Conservation (phyloP, 345 rosid species). For the Geranium brycei region DNA sequence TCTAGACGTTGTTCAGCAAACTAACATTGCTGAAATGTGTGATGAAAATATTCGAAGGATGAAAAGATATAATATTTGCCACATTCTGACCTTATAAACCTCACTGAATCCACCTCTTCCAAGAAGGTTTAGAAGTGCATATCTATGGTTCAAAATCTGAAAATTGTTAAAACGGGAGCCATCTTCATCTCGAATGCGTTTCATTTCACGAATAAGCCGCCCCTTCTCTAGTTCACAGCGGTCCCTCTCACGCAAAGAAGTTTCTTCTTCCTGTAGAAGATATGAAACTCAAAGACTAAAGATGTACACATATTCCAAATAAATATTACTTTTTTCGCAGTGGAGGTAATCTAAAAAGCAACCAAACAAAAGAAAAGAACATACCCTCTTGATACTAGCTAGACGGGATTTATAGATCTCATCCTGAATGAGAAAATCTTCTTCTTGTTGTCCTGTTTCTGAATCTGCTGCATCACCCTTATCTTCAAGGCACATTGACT, state of each 20-base stretch:
- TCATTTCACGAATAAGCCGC: conserved; percentile 93
- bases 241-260: conserved; percentile 84
- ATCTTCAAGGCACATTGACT: conserved; percentile 39
- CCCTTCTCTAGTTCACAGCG: conserved; percentile 95
- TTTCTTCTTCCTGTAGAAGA: conserved; percentile 75
- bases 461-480: conserved; percentile 71
- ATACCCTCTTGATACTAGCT: conserved; percentile 87
- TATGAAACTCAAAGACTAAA: conserved; percentile 10
- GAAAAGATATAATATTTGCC: not conserved
- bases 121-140: conserved; percentile 91
- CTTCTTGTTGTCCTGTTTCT: conserved; percentile 69
- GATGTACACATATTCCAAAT: not conserved
- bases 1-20: conserved; percentile 9
- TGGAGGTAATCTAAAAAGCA: conserved; percentile 3
- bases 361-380: conserved; percentile 18
- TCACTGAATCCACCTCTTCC: conserved; percentile 99
- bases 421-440: conserved; percentile 73
- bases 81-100: conserved; percentile 87
- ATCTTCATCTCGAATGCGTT: conserved; percentile 94
- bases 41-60: not conserved
- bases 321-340: not conserved
- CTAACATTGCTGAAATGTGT: conserved; percentile 8
- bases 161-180: conserved; percentile 95
- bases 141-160: conserved; percentile 73
- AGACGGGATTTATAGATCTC: conserved; percentile 95